Evolutionary conservation across 2,329 filamentous ascomycete genomes (phyloP), one percentile per base, ranked within the genome.

Genomic region (Purpureocillium lavendulum): DNA sequence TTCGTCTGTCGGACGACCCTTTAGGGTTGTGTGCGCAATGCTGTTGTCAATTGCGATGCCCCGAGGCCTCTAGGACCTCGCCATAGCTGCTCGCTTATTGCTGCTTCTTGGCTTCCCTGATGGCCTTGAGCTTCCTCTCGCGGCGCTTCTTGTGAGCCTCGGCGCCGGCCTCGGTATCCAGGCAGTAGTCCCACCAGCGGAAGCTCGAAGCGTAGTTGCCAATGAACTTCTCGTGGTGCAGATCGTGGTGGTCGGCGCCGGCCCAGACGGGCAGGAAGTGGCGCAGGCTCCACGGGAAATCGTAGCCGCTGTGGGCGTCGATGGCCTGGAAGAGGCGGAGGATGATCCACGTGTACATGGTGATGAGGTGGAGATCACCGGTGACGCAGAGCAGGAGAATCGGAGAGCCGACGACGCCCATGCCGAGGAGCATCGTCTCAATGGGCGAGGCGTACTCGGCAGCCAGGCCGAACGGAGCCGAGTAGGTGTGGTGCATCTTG

Each of bases 401-500:
- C 29, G 92, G 92, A 29, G 77, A 72, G 44, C 85, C 79, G 46
- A 98, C 83, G 1, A 84, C 84, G 46, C 92, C 92, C 42, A 94
- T 73, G 30, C 90, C 92, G 36, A 98, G 81, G 41, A 94, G 77
- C 84, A 96, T 94, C 50, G 90, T 87, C 67, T 98, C 92, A 52
- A 97, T 94, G 1, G 92, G 92, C 33, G 90, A 96, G 7, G 92
- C 92, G 64, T 98, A 98, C 67, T 98, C 92, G 41, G 92, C 90
- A 15, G 92, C 90, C 39, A 98, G 74, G 51, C 92, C 92, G 58
- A 98, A 98, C 14, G 92, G 92, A 11, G 92, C 92, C 30, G 88
- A 95, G 72, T 98, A 98, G 57, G 92, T 90, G 72, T 98, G 92
- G 70, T 98, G 92, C 53, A 98, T 89, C 73, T 98, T 98, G 77